Percentiles rank a stretch among this genome's conserved stretches.
These are phyloP conservation scores for Sugiyamaella chiloensis DNA, from an alignment of 805 yeast genomes.

Conservation along the genomic window DNA sequence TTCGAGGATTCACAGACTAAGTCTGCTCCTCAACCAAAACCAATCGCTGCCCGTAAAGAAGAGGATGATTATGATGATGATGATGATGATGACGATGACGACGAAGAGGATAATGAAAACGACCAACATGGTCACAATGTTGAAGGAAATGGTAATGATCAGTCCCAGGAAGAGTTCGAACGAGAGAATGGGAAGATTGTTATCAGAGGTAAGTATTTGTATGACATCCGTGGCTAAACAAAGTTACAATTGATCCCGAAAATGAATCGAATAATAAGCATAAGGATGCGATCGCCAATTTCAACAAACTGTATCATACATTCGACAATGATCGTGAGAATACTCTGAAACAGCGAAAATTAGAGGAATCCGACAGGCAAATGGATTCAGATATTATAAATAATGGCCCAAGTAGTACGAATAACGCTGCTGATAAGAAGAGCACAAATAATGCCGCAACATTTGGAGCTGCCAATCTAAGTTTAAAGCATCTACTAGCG, in stretches of 20 bases:
- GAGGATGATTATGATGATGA: constrained; percentile 40
- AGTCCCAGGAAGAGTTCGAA: neutral
- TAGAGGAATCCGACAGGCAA: constrained; percentile 77
- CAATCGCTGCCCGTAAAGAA: constrained; percentile 13
- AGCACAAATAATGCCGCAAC: constrained; percentile 35
- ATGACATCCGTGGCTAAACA: neutral
- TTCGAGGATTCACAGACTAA: constrained; percentile 22
- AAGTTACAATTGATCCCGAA: constrained; percentile 5
- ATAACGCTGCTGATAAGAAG: constrained; percentile 14
- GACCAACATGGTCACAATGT: constrained; percentile 32
- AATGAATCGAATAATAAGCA: constrained; percentile 18
- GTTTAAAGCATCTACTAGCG: constrained; percentile 74
- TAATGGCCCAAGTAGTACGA: constrained; percentile 23
- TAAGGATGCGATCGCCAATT: constrained; percentile 21
- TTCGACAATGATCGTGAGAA: constrained; percentile 72
- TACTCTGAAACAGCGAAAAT: constrained; percentile 64
- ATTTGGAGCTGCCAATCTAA: constrained; percentile 71
- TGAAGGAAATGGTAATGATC: constrained; percentile 28
- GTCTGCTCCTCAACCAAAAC: neutral
- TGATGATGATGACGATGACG: constrained; percentile 37
- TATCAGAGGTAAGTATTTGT: constrained; percentile 10
- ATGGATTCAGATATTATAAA: constrained; percentile 36
- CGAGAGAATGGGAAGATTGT: constrained; percentile 9
- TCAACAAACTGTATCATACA: constrained; percentile 60
- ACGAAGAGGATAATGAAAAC: constrained; percentile 28